These are phyloP conservation scores for Mycosphaerelloides madeirae DNA, from an alignment of 2,329 filamentous ascomycete genomes.

Conservation along the genomic window DNA sequence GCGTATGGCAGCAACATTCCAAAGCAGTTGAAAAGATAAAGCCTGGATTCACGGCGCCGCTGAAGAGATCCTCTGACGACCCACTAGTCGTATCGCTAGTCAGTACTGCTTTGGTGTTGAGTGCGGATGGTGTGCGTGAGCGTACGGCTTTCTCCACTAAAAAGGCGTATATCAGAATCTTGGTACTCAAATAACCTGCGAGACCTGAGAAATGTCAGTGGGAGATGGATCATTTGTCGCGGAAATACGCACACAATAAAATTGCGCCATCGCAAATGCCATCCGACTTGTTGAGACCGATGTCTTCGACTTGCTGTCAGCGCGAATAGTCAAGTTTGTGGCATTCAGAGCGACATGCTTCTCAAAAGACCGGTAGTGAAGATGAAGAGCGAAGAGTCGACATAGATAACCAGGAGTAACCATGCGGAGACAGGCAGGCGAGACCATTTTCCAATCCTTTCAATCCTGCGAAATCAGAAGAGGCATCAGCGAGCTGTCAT, in stretches of 20 bases:
- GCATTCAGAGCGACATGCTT: too few species aligned
- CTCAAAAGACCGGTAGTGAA: slow-evolving; percentile 11
- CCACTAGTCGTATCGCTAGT: slow-evolving; percentile 10
- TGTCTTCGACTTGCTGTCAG: neutral
- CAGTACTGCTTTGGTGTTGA: neutral
- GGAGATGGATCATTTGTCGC: neutral
- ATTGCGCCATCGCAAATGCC: slow-evolving; percentile 11
- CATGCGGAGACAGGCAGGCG: slow-evolving; percentile 8
- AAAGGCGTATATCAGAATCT: slow-evolving; percentile 13
- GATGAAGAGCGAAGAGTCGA: slow-evolving; percentile 14
- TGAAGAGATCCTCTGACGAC: slow-evolving; percentile 12
- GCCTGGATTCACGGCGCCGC: slow-evolving; percentile 4
- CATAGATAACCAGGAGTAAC: slow-evolving; percentile 10
- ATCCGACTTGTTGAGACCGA: slow-evolving; percentile 10
- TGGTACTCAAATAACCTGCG: slow-evolving; percentile 12
- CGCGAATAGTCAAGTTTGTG: too few species aligned
- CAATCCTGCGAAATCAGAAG: neutral
- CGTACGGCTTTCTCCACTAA: slow-evolving; percentile 13
- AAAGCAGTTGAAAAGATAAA: slow-evolving; percentile 17
- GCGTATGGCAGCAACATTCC: slow-evolving; percentile 14
- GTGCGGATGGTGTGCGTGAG: neutral
- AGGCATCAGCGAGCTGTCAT: neutral
- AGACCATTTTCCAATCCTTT: slow-evolving; percentile 12
- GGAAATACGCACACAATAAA: slow-evolving; percentile 6
- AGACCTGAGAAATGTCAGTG: slow-evolving; percentile 2